Percentiles rank a stretch among this genome's conserved stretches.
Evolutionary conservation across 306 rosid species (phyloP).

Genomic region (Lathyrus sativus): DNA sequence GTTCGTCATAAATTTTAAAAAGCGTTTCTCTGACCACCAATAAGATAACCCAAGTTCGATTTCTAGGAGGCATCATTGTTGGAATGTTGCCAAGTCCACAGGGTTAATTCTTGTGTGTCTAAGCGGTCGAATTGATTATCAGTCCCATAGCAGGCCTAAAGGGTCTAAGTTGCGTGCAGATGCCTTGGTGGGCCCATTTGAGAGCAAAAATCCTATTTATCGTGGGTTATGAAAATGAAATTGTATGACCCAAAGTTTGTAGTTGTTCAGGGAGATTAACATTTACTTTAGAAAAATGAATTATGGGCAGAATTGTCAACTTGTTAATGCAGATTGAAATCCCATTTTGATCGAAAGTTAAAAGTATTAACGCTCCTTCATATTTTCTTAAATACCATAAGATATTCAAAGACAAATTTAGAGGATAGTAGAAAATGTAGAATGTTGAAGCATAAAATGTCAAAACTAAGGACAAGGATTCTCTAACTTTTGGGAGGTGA

Average conservation of each 20-base stretch:
- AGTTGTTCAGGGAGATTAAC: neutral
- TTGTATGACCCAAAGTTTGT: slow-evolving; percentile 7
- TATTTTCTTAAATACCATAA: slow-evolving; percentile 2
- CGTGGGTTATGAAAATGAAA: neutral
- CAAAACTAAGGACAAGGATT: neutral
- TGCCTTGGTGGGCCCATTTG: neutral
- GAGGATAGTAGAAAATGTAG: too few relatives aligned
- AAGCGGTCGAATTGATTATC: neutral
- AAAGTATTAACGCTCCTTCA: neutral
- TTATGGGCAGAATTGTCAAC: slow-evolving; percentile 19
- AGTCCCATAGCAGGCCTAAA: neutral
- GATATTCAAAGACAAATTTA: too few relatives aligned
- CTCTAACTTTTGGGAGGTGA: too few relatives aligned
- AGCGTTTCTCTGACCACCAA: neutral
- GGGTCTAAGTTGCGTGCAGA: neutral
- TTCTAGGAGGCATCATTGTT: neutral
- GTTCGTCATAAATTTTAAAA: neutral
- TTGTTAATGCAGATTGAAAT: slow-evolving; percentile 4
- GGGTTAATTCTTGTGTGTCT: neutral
- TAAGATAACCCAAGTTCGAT: neutral
- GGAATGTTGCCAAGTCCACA: neutral
- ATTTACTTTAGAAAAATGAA: neutral
- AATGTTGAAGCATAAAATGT: too few relatives aligned
- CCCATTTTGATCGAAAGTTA: slow-evolving; percentile 1
- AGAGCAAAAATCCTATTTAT: neutral